These are phyloP conservation scores for Scutellaria baicalensis DNA, from an alignment of 257 asterid genomes.

Conservation along the genomic window DNA sequence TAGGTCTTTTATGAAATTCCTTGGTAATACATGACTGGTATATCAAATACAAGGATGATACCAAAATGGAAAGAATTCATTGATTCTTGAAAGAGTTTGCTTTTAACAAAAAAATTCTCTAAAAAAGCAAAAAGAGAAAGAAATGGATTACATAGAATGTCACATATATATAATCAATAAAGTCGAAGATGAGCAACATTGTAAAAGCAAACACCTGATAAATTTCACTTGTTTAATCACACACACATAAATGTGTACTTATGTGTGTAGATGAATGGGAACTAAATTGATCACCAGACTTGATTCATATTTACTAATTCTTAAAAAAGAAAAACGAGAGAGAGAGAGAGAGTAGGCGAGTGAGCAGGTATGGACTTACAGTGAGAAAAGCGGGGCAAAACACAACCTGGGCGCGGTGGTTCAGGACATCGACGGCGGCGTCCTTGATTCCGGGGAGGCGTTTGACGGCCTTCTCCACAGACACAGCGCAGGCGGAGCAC, in stretches of 20 bases:
- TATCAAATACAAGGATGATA: too few relatives aligned
- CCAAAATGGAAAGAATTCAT: too few relatives aligned
- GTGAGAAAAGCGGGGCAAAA: constrained; percentile 27
- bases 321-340: not conserved
- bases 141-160: not conserved
- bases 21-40: too few relatives aligned
- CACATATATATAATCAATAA: not conserved
- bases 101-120: not conserved
- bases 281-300: too few relatives aligned
- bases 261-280: too few relatives aligned
- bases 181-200: not conserved
- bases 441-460: constrained; percentile 44
- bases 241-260: too few relatives aligned
- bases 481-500: constrained; percentile 47
- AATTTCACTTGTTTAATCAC: too few relatives aligned
- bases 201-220: too few relatives aligned
- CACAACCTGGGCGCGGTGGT: constrained; percentile 40
- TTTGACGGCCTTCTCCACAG: constrained; percentile 52
- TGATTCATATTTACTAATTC: too few relatives aligned
- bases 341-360: not conserved
- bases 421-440: constrained; percentile 38
- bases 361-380: constrained; percentile 23
- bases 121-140: not conserved
- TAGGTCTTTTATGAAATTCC: too few relatives aligned
- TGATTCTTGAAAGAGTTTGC: too few relatives aligned